Conservation (phyloP, 2,329 filamentous ascomycete species). For the Mollisiaceae sp. region DNA sequence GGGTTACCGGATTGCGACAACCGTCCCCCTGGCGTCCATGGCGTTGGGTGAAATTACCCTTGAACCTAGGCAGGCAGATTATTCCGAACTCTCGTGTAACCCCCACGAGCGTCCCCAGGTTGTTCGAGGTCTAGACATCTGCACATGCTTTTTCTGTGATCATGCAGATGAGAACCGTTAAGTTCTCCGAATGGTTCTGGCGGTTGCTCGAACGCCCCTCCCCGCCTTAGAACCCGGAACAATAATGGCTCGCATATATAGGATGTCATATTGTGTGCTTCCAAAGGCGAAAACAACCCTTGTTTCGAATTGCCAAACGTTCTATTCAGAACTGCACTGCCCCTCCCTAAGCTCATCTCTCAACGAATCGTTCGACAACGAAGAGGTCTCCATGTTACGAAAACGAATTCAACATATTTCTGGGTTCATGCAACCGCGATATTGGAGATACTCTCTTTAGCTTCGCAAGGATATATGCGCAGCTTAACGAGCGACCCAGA, state of each 20-base stretch:
- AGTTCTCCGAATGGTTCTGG: constrained; percentile 1
- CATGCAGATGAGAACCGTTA: constrained; percentile 6
- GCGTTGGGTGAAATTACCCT: background rate
- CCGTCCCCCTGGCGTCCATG: background rate
- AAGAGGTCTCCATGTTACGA: constrained; percentile 22
- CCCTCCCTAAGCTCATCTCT: constrained; percentile 30
- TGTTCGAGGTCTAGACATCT: background rate
- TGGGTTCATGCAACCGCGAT: constrained; percentile 26
- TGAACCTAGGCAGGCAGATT: constrained; percentile 2
- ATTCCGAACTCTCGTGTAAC: background rate
- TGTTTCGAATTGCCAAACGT: constrained; percentile 18
- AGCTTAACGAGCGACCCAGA: background rate
- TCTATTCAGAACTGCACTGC: constrained; percentile 27
- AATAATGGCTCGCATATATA: constrained; percentile 11
- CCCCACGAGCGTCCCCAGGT: constrained; percentile 8
- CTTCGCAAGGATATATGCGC: constrained; percentile 27
- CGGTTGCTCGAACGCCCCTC: constrained; percentile 6
- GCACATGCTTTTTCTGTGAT: background rate
- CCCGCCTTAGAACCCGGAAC: background rate
- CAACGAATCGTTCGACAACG: constrained; percentile 27
- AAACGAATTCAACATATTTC: constrained; percentile 18
- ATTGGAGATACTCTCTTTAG: constrained; percentile 24
- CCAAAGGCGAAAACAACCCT: constrained; percentile 4
- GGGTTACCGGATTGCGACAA: constrained; percentile 5
- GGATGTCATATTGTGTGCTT: constrained; percentile 8